These are phyloP conservation scores for Cucurbita ficifolia DNA, from an alignment of 306 rosid species.

Conservation along the genomic window DNA sequence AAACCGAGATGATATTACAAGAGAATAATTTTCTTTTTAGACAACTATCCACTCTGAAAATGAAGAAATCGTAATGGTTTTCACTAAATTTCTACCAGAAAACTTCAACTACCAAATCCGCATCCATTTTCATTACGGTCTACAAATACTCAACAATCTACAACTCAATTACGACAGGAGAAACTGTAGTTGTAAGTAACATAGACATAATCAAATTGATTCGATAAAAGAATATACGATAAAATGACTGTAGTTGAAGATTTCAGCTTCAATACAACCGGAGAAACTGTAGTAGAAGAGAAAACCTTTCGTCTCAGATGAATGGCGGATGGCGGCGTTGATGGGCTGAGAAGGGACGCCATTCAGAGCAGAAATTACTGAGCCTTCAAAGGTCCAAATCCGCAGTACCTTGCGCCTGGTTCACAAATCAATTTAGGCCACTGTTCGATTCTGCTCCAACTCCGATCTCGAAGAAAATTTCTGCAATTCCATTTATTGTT, in stretches of 20 bases:
- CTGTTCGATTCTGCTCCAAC: too few relatives aligned
- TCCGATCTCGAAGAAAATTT: too few relatives aligned
- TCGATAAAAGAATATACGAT: neutral
- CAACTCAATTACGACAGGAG: neutral
- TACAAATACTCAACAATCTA: neutral
- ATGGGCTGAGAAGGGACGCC: conserved; percentile 5
- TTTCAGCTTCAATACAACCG: neutral
- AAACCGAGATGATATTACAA: neutral
- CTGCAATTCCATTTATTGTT: too few relatives aligned
- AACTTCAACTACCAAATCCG: neutral
- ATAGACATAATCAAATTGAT: neutral
- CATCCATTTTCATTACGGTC: neutral
- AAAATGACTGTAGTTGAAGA: neutral
- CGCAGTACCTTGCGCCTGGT: too few relatives aligned
- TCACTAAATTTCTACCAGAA: neutral
- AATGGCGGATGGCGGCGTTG: neutral
- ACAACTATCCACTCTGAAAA: neutral
- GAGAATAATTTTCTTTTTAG: neutral
- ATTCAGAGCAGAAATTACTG: neutral
- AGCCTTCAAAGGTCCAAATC: neutral
- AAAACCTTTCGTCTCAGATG: neutral
- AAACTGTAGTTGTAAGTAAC: neutral
- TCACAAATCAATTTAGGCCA: too few relatives aligned
- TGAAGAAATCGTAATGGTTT: neutral
- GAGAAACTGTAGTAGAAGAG: neutral